These are phyloP conservation scores for Yamadazyma songkhlaensis DNA, from an alignment of 1,139 yeast species.

Conservation along the genomic window DNA sequence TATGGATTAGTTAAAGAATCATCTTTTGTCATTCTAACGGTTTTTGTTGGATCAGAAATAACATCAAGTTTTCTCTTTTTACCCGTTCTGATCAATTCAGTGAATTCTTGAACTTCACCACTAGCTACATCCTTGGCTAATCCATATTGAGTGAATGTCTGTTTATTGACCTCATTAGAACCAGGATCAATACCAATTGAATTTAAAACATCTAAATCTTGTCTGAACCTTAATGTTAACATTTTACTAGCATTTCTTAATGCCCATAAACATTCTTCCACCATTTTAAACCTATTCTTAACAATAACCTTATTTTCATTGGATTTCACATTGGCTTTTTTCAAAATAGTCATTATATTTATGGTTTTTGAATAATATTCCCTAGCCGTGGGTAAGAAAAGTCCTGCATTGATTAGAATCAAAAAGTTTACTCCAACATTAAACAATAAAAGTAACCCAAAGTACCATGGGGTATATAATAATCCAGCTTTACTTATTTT, in stretches of 20 bases:
- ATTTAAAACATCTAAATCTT: conserved; percentile 35
- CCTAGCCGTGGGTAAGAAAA: conserved; percentile 22
- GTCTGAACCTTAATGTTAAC: conserved; percentile 43
- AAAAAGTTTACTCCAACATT: conserved; percentile 46
- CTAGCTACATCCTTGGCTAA: conserved; percentile 5
- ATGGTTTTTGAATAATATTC: conserved; percentile 25
- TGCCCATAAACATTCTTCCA: conserved; percentile 63
- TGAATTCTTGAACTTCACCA: conserved; percentile 17
- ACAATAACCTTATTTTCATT: conserved; percentile 31
- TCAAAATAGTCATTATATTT: conserved; percentile 24
- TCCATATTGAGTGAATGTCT: conserved; percentile 49
- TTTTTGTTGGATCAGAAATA: neutral
- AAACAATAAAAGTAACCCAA: conserved; percentile 44
- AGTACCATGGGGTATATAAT: conserved; percentile 55
- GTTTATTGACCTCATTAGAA: conserved; percentile 50
- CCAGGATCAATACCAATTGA: conserved; percentile 57
- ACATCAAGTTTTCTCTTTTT: conserved; percentile 6
- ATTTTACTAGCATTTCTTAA: conserved; percentile 55
- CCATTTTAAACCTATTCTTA: conserved; percentile 54
- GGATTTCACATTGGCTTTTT: conserved; percentile 31
- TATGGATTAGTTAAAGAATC: no score
- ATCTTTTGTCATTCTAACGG: no score
- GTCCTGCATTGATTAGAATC: conserved; percentile 46
- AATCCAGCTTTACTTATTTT: conserved; percentile 32
- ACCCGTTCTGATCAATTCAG: conserved; percentile 29